phyloP scores from a whole-genome alignment of 2,329 filamentous ascomycete genomes.

The Nothophoma quercina region DNA sequence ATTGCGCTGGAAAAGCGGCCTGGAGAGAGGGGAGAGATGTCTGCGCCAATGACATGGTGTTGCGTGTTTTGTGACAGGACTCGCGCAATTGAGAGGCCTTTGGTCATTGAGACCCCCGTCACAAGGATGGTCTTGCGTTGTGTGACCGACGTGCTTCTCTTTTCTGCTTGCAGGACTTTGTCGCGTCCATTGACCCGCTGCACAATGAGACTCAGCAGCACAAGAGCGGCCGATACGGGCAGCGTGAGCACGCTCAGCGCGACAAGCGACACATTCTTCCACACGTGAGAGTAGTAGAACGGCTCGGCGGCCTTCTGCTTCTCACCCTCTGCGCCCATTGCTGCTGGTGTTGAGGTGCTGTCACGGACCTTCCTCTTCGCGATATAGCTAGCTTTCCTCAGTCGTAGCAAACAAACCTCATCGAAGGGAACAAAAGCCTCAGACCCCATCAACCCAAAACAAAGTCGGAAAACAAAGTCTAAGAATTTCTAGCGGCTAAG shows the following conservation, averaged over 20 bases:
- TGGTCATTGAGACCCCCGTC: constrained; percentile 76
- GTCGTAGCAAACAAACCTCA: constrained; percentile 13
- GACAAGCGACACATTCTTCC: constrained; percentile 60
- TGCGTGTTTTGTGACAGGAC: constrained; percentile 67
- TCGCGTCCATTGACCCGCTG: constrained; percentile 24
- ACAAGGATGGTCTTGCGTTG: constrained; percentile 67
- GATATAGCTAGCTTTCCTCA: constrained; percentile 11
- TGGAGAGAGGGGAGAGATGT: constrained; percentile 56
- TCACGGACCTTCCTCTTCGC: constrained; percentile 3
- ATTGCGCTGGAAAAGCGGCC: constrained; percentile 66
- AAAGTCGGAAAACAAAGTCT: constrained; percentile 3
- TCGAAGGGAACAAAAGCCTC: constrained; percentile 16
- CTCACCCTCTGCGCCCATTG: constrained; percentile 11
- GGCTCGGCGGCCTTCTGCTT: constrained; percentile 20
- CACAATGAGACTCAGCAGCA: constrained; percentile 33
- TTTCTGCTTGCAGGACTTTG: constrained; percentile 26
- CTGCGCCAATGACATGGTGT: constrained; percentile 76
- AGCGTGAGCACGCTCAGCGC: constrained; percentile 54
- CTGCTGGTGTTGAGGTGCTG: constrained; percentile 16
- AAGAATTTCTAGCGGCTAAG: constrained; percentile 16
- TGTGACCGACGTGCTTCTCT: constrained; percentile 20
- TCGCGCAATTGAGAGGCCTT: constrained; percentile 72
- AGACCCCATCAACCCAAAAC: constrained; percentile 4
- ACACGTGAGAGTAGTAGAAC: constrained; percentile 51
- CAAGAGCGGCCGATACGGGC: constrained; percentile 54